Evolutionary conservation across 805 yeast species (phyloP).

Genomic region (Candida manassasensis): DNA sequence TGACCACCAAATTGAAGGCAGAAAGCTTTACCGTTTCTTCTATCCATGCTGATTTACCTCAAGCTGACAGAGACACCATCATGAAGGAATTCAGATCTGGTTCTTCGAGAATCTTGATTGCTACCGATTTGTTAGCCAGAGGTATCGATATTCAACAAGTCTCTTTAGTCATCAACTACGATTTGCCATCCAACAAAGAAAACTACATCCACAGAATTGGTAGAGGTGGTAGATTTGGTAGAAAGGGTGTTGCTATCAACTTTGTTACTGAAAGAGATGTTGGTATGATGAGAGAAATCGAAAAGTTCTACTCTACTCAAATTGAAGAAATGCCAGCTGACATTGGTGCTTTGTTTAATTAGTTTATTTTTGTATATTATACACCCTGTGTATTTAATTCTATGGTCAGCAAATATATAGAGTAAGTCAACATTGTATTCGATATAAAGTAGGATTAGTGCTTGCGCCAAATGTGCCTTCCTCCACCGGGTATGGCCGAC

Average conservation of each 20-base stretch:
- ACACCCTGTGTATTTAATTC: conserved; percentile 3
- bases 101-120: conserved; percentile 83
- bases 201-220: conserved; percentile 97
- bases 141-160: conserved; percentile 98
- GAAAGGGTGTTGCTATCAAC: conserved; percentile 97
- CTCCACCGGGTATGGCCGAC: no score
- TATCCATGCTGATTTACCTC: conserved; percentile 96
- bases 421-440: no score
- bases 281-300: conserved; percentile 75
- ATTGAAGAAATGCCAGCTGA: conserved; percentile 91
- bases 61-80: conserved; percentile 85
- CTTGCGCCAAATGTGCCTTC: no score
- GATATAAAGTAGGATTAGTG: no score
- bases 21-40: conserved; percentile 88
- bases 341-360: conserved; percentile 47
- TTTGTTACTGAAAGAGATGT: conserved; percentile 80
- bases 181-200: conserved; percentile 83
- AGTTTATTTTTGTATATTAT: conserved; percentile 11
- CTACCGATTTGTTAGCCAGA: conserved; percentile 95
- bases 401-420: no score
- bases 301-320: conserved; percentile 83
- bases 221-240: conserved; percentile 97
- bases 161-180: conserved; percentile 90
- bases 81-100: conserved; percentile 97
- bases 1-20: conserved; percentile 67